Base-by-base conservation (phyloP, 495 filamentous ascomycete species). In the Thozetella sp. region DNA sequence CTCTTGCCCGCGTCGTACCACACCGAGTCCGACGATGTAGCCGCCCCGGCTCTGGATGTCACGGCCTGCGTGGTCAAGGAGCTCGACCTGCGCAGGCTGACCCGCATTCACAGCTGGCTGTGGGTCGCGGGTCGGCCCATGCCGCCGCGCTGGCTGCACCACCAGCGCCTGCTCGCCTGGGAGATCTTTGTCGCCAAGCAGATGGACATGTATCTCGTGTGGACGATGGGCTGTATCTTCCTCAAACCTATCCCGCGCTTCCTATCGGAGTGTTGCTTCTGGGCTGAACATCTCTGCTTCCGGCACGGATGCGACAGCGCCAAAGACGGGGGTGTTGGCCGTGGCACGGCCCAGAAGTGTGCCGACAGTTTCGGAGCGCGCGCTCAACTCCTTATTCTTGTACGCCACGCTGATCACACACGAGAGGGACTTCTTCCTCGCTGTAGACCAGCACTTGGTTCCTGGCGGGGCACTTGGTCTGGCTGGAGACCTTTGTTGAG, bases 81-180 rank as follows among this genome's bases (percentile, higher is more conserved):
- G 54, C 67, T 75, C 10, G 46, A 64, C 46, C 68, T 73, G 43
- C 22, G 61, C 11, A 68, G 62, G 34, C 62, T 83, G 19, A 74
- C 78, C 34, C 46, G 62, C 9, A 61, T 78, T 9, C 61, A 73
- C 46, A 55, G 65, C 25, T 74, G 67, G 53, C 72, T 86, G 20
- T 83, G 83, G 83, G 40, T 84, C 0, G 79, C 70, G 26, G 80
- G 83, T 4, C 69, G 70, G 2, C 80, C 80, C 15, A 69, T 75
- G 61, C 72, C 75, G 1, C 75, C 83, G 1, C 76, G 76, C 13
- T 69, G 80, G 17, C 69, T 85, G 22, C 77, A 83, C 59, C 69
- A 75, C 55, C 82, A 85, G 51, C 37, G 72, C 19, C 55, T 76
- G n/a, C 66, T n/a, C n/a, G n/a, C n/a, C n/a, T n/a, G n/a, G n/a